These are phyloP conservation scores for Arthroderma uncinatum DNA, from an alignment of 2,329 filamentous ascomycete species.

Conservation along the genomic window DNA sequence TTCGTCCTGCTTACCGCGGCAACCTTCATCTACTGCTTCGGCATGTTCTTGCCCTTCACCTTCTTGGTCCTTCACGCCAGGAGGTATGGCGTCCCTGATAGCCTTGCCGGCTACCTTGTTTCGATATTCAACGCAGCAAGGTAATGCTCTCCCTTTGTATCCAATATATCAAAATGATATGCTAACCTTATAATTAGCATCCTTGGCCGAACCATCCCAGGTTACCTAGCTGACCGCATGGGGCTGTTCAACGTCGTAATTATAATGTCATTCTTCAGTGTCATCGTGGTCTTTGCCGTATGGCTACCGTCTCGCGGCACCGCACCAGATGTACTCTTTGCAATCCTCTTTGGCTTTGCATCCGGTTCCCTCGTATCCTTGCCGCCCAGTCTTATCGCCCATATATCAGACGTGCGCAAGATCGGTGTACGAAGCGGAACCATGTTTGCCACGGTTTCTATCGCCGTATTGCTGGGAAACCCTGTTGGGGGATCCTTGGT, in stretches of 20 bases:
- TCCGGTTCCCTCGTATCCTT: constrained; percentile 57
- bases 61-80: constrained; percentile 40
- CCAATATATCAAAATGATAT: neutral
- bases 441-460: constrained; percentile 49
- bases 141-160: constrained; percentile 13
- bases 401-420: constrained; percentile 58
- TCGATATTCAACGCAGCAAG: constrained; percentile 43
- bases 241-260: constrained; percentile 47
- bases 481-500: constrained; percentile 58
- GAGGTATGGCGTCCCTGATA: constrained; percentile 37
- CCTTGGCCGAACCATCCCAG: constrained; percentile 47
- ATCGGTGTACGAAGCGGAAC: constrained; percentile 59
- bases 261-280: constrained; percentile 37
- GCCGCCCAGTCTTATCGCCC: constrained; percentile 52
- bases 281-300: constrained; percentile 42
- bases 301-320: constrained; percentile 44
- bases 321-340: constrained; percentile 47
- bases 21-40: constrained; percentile 47
- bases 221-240: constrained; percentile 43
- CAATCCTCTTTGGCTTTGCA: constrained; percentile 57
- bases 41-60: constrained; percentile 49
- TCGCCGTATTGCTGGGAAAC: constrained; percentile 55
- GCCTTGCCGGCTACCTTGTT: constrained; percentile 43
- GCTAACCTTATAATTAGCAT: constrained; percentile 24
- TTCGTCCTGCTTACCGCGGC: constrained; percentile 37